Conservation (phyloP, 495 filamentous ascomycete species). For the Penicillium argentinense region DNA sequence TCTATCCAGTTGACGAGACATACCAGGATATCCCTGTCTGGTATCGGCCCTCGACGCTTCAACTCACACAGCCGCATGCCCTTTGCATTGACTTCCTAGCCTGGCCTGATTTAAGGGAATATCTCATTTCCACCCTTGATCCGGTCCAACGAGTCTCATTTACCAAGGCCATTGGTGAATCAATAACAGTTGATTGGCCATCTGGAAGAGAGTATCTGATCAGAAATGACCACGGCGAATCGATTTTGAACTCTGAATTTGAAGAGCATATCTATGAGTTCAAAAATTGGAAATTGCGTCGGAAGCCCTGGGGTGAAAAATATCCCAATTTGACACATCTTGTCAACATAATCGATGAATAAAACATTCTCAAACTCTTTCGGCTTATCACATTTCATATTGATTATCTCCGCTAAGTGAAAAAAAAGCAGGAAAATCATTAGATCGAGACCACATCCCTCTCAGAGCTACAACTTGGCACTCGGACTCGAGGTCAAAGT, state of each 20-base stretch:
- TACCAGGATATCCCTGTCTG: neutral
- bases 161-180: neutral
- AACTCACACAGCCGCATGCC: neutral
- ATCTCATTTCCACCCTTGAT: neutral
- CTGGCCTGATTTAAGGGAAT: neutral
- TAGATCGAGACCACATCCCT: too few species aligned
- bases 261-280: neutral
- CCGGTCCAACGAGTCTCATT: neutral
- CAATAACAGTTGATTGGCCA: neutral
- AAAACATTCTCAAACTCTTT: too few species aligned
- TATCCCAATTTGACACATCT: neutral
- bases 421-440: too few species aligned
- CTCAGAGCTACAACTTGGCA: neutral
- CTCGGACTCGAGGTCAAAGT: neutral
- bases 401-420: too few species aligned
- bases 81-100: neutral
- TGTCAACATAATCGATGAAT: neutral
- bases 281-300: neutral
- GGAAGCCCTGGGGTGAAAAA: neutral
- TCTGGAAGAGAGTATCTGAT: neutral
- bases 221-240: neutral
- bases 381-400: too few species aligned
- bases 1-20: neutral
- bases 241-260: neutral
- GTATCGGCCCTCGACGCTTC: neutral